phyloP scores from a whole-genome alignment of 2,329 filamentous ascomycete genomes.

The Rhexocercosporidium sp. region DNA sequence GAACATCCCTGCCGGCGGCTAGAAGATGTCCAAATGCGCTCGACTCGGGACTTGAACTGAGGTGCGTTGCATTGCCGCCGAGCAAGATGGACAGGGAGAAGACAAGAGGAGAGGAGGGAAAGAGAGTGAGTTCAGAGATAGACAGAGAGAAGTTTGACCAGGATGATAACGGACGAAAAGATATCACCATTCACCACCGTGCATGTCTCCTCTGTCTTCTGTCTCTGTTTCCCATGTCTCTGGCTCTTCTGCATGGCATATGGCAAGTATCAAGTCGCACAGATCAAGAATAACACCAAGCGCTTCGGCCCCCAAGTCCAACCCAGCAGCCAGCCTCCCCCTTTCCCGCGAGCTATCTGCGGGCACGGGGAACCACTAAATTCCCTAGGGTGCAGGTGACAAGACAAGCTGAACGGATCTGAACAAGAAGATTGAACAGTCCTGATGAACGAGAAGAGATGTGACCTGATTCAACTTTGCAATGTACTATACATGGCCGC shows the following conservation, averaged over 20 bases:
- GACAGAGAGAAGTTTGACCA: neutral
- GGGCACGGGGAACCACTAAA: neutral
- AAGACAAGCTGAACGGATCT: neutral
- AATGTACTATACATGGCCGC: neutral
- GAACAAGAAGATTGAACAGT: neutral
- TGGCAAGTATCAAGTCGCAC: neutral
- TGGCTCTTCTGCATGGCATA: neutral
- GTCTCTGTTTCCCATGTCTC: neutral
- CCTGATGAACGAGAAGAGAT: too few relatives aligned
- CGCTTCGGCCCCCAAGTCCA: constrained; percentile 10
- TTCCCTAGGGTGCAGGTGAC: neutral
- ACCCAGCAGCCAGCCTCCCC: neutral
- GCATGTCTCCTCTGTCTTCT: neutral
- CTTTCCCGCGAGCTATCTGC: neutral
- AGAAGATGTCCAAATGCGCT: neutral
- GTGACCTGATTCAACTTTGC: too few relatives aligned
- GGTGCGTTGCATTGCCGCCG: neutral
- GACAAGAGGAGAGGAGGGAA: neutral
- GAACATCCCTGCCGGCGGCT: constrained; percentile 22
- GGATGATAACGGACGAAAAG: neutral
- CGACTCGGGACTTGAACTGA: neutral
- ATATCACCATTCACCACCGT: neutral
- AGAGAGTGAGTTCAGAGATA: neutral
- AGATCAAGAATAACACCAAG: constrained; percentile 9
- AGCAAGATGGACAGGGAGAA: neutral